Percentiles rank a stretch among this genome's conserved stretches.
phyloP scores from a whole-genome alignment of 2,329 filamentous ascomycete species.

The Alternaria solani region DNA sequence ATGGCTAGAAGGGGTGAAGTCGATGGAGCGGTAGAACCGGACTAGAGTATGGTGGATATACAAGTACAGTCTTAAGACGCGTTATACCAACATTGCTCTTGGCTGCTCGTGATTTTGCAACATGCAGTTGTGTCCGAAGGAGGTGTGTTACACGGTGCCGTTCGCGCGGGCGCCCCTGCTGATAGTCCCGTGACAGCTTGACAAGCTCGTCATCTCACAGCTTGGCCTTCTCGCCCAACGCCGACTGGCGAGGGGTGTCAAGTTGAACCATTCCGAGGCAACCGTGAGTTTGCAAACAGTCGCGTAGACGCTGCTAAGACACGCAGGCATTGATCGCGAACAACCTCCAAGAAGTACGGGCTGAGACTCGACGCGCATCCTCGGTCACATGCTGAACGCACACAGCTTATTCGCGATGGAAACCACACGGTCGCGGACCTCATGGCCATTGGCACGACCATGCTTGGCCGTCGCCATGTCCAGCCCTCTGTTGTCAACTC shows the following conservation, averaged over 20 bases:
- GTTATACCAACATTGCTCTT: neutral
- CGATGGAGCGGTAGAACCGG: neutral
- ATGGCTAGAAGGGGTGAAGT: conserved; percentile 14
- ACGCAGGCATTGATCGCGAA: conserved; percentile 79
- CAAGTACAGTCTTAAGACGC: neutral
- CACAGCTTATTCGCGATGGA: conserved; percentile 90
- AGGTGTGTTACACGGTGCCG: conserved; percentile 34
- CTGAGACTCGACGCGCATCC: conserved; percentile 11
- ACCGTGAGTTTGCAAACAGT: conserved; percentile 61
- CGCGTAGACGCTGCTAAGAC: conserved; percentile 33
- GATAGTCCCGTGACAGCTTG: conserved; percentile 68
- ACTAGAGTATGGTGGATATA: neutral
- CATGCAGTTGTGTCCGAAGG: conserved; percentile 51
- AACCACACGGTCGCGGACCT: conserved; percentile 90
- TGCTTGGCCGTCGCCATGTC: conserved; percentile 93
- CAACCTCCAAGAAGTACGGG: conserved; percentile 80
- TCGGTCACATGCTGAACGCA: conserved; percentile 31
- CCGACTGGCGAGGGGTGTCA: conserved; percentile 84
- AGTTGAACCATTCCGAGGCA: conserved; percentile 89
- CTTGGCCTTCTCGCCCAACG: conserved; percentile 86
- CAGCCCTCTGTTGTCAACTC: conserved; percentile 81
- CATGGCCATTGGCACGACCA: conserved; percentile 88
- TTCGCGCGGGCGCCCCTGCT: conserved; percentile 23
- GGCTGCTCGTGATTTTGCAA: conserved; percentile 13
- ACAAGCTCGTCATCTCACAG: conserved; percentile 94